phyloP scores from a whole-genome alignment of 441 rosid species.

The Lepidium campestre region DNA sequence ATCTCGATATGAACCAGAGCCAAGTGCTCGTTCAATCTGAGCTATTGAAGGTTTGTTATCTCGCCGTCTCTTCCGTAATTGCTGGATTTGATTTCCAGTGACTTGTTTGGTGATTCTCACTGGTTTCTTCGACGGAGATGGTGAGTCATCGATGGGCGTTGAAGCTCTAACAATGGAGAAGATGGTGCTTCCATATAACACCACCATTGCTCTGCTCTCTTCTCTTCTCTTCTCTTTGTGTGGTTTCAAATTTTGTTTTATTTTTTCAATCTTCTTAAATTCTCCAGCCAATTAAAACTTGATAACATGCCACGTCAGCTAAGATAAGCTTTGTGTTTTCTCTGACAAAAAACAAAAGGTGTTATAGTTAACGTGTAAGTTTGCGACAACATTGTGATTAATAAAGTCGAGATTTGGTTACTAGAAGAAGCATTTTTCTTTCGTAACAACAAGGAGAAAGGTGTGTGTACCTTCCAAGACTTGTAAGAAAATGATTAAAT shows the following conservation, averaged over 20 bases:
- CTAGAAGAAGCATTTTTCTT: constrained; percentile 5
- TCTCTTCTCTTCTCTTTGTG: constrained; percentile 1
- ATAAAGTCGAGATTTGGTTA: constrained; percentile 3
- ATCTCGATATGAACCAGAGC: constrained; percentile 70
- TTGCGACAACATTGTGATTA: background rate
- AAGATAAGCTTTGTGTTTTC: background rate
- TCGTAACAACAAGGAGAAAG: constrained; percentile 1
- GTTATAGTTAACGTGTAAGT: constrained; percentile 5
- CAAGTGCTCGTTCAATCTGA: constrained; percentile 65
- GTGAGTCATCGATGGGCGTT: constrained; percentile 8
- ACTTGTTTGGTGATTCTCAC: background rate
- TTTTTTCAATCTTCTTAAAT: background rate
- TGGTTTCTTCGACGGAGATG: constrained; percentile 20
- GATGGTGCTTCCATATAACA: constrained; percentile 12
- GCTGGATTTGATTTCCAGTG: constrained; percentile 13
- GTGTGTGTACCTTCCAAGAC: constrained; percentile 14
- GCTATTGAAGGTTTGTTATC: constrained; percentile 37
- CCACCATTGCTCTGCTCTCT: constrained; percentile 12
- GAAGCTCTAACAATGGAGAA: constrained; percentile 23
- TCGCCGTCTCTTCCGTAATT: constrained; percentile 19
- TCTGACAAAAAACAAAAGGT: background rate
- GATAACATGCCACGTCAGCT: background rate
- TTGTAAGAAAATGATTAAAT: background rate
- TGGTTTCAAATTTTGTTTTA: background rate
- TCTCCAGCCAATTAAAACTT: background rate